Evolutionary conservation across 2,329 filamentous ascomycete genomes (phyloP), one percentile per base, ranked within the genome.

Genomic region (Colletotrichum viniferum): DNA sequence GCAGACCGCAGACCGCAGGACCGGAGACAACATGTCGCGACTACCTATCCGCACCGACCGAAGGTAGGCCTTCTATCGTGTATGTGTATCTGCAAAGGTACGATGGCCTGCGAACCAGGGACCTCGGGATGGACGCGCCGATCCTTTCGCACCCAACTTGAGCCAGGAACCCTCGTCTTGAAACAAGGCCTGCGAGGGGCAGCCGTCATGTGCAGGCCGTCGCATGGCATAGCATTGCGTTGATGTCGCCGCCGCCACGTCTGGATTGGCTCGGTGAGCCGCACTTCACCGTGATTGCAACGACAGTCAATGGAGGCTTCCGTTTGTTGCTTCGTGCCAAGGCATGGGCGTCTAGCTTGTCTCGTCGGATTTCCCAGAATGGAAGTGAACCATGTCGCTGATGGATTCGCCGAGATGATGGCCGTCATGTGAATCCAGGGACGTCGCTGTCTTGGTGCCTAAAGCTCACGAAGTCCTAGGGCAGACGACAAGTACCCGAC

Each of bases 141-240:
- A 72, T 72, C 73, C 55, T 62, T 71, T 74, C 21, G 24, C 62
- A 72, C 62, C 69, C 69, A 56, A 75, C 62, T 66, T 32, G 62
- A 75, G 69, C 69, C 62, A 63, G 69, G 73, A 75, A 75, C 69
- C 69, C 73, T 75, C 69, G 73, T 67, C 69, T 67, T 75, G 62
- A 36, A 67, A 66, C 26, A 62, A 58, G 60, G 32, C 28, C 56
- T 67, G 26, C 56, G 67, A 69, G 56, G 38, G 36, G 30, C 16
- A 68, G 21, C 65, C 65, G 65, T 68, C 55, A 68, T 68, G 65
- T 68, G 52, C 52, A 55, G 32, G 34, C 64, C 48, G 64, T 24
- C 32, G 60, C 60, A 61, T 61, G 30, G 60, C 63, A 66, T 66
- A 21, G 63, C 66, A 16, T 34, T 28, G 66, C 58, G 61, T 62